Base-by-base conservation (phyloP, 1,284 basidiomycete species). In the Flammula alnicola region DNA sequence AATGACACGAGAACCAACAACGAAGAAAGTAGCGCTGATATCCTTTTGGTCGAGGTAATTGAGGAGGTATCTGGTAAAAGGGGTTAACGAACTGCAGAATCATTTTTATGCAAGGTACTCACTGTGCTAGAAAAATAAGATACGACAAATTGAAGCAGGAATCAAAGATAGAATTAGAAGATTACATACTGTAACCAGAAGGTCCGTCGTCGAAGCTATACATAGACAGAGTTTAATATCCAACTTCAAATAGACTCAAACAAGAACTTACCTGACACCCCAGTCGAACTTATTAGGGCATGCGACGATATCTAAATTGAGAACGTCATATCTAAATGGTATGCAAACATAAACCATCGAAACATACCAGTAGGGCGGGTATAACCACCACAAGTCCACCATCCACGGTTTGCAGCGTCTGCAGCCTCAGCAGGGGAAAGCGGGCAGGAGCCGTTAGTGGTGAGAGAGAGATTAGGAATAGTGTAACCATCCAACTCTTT, bases 341-440 rank as follows among this genome's bases (percentile, higher is more conserved):
- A 44, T 11, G 9, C 22, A 32, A 33, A 41, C 14, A 33, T 14
- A 39, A 25, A 19, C n/a, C n/a, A n/a, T n/a, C n/a, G n/a, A 46
- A 19, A 49, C 62, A 26, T 55, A 73, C 72, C 78, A 19, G 77
- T 77, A 40, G 52, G 43, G 14, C 89, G 79, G 5, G 90, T 91
- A 67, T 80, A 83, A 30, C 89, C 88, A 65, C 91, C 90, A 63
- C 92, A 95, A n/a, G 92, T 91, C 89, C 89, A 91, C 89, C 88
- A 91, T 35, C 87, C 86, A 57, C 83, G 81, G 51, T 68, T 69
- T 7, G 78, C 73, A 32, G 87, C 84, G 36, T 83, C 65, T 4
- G 82, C 69, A 3, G 80, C 84, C 10, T 83, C 79, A 3, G 68
- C 68, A 25, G 86, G 79, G 56, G 86, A 82, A 37, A 75, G 71